These are phyloP conservation scores for Aspergillus clavatus DNA, from an alignment of 2,329 filamentous ascomycete species.

Conservation along the genomic window DNA sequence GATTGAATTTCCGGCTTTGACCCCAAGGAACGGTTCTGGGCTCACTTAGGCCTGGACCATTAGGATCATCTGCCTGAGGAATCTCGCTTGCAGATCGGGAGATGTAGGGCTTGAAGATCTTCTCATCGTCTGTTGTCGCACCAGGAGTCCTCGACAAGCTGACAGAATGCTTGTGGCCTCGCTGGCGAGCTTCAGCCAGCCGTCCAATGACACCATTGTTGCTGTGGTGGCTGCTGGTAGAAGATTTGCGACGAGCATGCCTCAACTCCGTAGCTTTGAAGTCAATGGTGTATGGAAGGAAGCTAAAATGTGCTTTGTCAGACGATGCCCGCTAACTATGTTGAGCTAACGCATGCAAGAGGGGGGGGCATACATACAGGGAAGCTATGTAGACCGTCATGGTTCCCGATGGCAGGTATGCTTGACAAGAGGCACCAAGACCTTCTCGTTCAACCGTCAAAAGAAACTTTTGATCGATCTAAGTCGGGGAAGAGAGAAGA, in stretches of 20 bases:
- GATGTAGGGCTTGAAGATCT: constrained; percentile 34
- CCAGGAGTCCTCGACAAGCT: constrained; percentile 33
- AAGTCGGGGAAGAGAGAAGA: too few species aligned
- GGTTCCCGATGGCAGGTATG: constrained; percentile 2
- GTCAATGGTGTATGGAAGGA: constrained; percentile 36
- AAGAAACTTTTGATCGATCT: neutral
- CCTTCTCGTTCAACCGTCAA: neutral
- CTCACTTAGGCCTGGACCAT: constrained; percentile 51
- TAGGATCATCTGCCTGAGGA: constrained; percentile 25
- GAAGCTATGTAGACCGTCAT: constrained; percentile 36
- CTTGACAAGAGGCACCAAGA: neutral
- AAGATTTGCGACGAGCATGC: constrained; percentile 19
- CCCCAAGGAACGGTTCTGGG: constrained; percentile 75
- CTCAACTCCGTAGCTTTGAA: constrained; percentile 25
- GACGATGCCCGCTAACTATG: neutral
- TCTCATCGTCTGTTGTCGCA: constrained; percentile 37
- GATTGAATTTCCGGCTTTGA: constrained; percentile 58
- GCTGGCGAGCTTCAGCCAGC: constrained; percentile 17
- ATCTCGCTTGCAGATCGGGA: constrained; percentile 25
- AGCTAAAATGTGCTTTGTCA: constrained; percentile 19
- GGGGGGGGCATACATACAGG: constrained; percentile 21
- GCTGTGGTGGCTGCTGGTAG: constrained; percentile 17
- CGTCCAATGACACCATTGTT: constrained; percentile 23
- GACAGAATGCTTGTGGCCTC: constrained; percentile 15
- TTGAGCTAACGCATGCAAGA: neutral